Base-by-base conservation (phyloP, 371 early-diverging fungal species). In the Mortierella sp. region DNA sequence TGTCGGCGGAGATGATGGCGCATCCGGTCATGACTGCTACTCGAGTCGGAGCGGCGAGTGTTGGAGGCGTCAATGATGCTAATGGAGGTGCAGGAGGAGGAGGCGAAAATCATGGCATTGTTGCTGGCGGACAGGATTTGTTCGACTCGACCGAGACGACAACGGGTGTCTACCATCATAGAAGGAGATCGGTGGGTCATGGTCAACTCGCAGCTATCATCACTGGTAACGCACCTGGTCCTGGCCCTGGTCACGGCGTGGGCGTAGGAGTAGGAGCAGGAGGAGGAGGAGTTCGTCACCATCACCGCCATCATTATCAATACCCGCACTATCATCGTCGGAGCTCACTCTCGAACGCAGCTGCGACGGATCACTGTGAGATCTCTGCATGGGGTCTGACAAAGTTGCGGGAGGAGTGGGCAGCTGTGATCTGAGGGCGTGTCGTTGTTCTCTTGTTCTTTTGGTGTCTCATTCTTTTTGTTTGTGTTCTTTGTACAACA, bases 301-400 rank as follows among this genome's bases (percentile, higher is more conserved):
- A 66, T 29, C n/a, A 47, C 26, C 48, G 63, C 14, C 73, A 66
- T 9, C 61, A 66, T 26, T 61, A 68, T n/a, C 63, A 74, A 9
- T 24, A 24, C 19, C 9, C 61, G 14, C 63, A 29, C 7, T 37
- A 53, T 24, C 9, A 24, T 40, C 73, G 61, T 13, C 66, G 73
- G 47, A 44, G 61, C 13, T 37, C 64, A 9, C 9, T 70, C 24
- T 31, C 31, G 19, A 48, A 10, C 45, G 45, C 41, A 0, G 22
- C 43, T 11, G 39, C 64, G 19, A 29, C 26, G 16, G 82, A 78
- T 0, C 63, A 74, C 13, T 82, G 82, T 47, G 82, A 82, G 72
- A 77, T 82, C 41, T 82, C 74, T 24, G 71, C 68, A 1, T 82
- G 82, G 82, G 82, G 82, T 1, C 53, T 82, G 24, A 16, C 71